Conservation (phyloP, 2,329 filamentous ascomycete genomes). For the Colletotrichum euphorbiae region DNA sequence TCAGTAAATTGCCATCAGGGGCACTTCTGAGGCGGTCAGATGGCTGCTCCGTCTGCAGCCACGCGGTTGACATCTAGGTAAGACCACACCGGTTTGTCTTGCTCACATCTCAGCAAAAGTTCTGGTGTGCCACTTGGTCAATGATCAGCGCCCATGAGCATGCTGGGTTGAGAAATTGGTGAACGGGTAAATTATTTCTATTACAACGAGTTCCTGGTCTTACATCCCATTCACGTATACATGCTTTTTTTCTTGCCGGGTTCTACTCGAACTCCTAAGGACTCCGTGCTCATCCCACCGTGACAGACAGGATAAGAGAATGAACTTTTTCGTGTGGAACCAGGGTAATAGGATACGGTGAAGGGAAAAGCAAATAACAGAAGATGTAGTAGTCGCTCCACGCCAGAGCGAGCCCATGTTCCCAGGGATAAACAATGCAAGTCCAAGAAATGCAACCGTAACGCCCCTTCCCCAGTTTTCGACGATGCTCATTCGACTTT, state of each 20-base stretch:
- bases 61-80: conserved; percentile 3
- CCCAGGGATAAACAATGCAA: conserved; percentile 29
- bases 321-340: conserved; percentile 25
- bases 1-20: not conserved
- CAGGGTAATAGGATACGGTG: conserved; percentile 2
- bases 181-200: conserved; percentile 3
- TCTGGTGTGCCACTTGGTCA: not conserved
- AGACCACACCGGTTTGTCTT: conserved; percentile 7
- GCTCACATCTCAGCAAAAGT: not conserved
- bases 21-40: not conserved
- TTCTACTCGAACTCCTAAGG: conserved; percentile 27
- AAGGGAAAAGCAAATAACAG: conserved; percentile 9
- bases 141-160: not conserved
- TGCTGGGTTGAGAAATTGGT: not conserved
- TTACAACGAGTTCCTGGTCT: conserved; percentile 1
- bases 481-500: conserved; percentile 4
- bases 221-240: conserved; percentile 21
- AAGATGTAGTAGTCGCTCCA: conserved; percentile 22
- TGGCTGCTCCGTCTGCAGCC: conserved; percentile 5
- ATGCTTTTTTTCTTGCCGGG: conserved; percentile 32
- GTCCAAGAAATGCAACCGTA: conserved; percentile 35
- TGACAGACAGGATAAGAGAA: conserved; percentile 20
- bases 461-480: conserved; percentile 33
- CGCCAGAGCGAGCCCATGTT: conserved; percentile 5
- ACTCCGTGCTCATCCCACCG: conserved; percentile 28